A percentile compares a stretch with the other conserved stretches of the same genome.
phyloP scores from a whole-genome alignment of 2,329 filamentous ascomycete species.

The Thelonectria olida region DNA sequence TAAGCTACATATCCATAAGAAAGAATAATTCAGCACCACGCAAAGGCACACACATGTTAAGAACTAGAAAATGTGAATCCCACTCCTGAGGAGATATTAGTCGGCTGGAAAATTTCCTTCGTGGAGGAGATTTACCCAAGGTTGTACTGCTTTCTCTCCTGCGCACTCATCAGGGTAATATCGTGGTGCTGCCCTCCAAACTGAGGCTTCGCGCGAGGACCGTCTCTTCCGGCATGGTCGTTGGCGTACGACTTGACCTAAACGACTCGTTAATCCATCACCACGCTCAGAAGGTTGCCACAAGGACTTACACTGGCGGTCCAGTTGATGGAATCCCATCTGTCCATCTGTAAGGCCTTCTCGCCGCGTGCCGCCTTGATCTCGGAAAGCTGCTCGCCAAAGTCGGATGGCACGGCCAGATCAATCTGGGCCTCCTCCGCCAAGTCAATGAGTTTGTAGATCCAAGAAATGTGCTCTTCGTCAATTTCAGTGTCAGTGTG shows the following conservation, averaged over 20 bases:
- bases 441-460: conserved; percentile 26
- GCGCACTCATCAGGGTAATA: not conserved
- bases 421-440: conserved; percentile 21
- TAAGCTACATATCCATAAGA: too few species aligned
- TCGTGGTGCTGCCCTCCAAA: not conserved
- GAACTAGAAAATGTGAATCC: too few species aligned
- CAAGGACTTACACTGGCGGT: not conserved
- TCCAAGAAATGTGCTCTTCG: conserved; percentile 19
- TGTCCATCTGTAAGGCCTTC: not conserved
- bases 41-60: too few species aligned
- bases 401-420: conserved; percentile 4
- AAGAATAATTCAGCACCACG: too few species aligned
- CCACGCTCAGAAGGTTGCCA: too few species aligned
- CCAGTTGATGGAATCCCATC: conserved; percentile 6
- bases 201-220: not conserved
- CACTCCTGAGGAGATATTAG: too few species aligned
- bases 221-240: not conserved
- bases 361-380: conserved; percentile 1
- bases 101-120: too few species aligned
- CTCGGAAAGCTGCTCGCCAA: not conserved
- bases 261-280: not conserved
- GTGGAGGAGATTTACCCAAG: too few species aligned
- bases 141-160: not conserved
- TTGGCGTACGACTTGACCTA: not conserved
- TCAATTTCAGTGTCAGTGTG: not conserved